Percentiles rank a stretch among this genome's conserved stretches.
These are phyloP conservation scores for Chaetoscypha palmicola DNA, from an alignment of 2,329 filamentous ascomycete genomes.

Conservation along the genomic window DNA sequence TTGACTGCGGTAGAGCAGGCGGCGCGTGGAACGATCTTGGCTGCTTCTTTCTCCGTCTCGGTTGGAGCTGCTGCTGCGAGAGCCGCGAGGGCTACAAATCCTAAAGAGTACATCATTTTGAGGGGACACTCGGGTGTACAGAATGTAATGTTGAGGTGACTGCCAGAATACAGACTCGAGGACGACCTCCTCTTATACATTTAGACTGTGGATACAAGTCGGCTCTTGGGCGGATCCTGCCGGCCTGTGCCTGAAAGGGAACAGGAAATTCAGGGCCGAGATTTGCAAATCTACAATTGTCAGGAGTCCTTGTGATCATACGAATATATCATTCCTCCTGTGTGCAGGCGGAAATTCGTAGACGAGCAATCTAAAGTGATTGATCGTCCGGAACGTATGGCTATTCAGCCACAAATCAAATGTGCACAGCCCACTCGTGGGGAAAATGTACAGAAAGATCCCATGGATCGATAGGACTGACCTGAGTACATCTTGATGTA, in stretches of 20 bases:
- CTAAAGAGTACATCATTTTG: conserved; percentile 22
- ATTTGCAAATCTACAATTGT: conserved; percentile 13
- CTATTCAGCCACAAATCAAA: conserved; percentile 14
- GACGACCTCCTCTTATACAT: conserved; percentile 14
- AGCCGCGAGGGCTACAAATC: conserved; percentile 19
- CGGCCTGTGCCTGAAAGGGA: conserved; percentile 19
- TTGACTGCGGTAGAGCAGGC: conserved; percentile 20
- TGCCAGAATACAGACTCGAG: conserved; percentile 1
- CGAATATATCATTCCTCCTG: conserved; percentile 12
- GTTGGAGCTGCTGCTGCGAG: conserved; percentile 18
- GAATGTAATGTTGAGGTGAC: conserved; percentile 12
- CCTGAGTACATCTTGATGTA: background rate
- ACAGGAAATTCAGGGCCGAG: conserved; percentile 19
- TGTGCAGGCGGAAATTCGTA: conserved; percentile 10
- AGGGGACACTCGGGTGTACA: conserved; percentile 5
- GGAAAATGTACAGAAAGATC: conserved; percentile 9
- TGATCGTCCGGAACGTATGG: conserved; percentile 8
- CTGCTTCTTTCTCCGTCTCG: conserved; percentile 13
- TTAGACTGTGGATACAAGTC: conserved; percentile 1
- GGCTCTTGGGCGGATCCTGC: conserved; percentile 4
- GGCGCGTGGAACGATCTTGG: conserved; percentile 8
- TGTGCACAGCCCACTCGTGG: conserved; percentile 8
- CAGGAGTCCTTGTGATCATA: conserved; percentile 18
- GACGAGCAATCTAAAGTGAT: conserved; percentile 1
- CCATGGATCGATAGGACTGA: conserved; percentile 7